phyloP scores from a whole-genome alignment of 495 filamentous ascomycete genomes.

The Lasiosphaeriaceae sp. region DNA sequence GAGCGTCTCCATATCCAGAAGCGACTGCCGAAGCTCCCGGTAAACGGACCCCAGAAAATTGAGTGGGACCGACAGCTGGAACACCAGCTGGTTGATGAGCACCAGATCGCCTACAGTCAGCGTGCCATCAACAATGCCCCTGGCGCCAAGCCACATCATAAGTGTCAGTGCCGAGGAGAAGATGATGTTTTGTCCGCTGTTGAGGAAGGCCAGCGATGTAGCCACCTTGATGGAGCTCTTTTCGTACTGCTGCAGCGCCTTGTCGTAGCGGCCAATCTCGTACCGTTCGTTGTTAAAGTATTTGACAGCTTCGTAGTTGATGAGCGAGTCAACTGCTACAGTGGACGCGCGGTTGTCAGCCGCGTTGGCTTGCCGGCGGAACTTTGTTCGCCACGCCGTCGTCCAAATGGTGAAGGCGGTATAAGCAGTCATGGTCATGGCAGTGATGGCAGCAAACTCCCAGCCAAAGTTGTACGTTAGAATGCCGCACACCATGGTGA shows the following conservation, averaged over 20 bases:
- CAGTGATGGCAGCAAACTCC: conserved; percentile 88
- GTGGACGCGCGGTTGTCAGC: conserved; percentile 95
- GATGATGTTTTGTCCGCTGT: conserved; percentile 97
- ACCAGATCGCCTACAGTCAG: conserved; percentile 95
- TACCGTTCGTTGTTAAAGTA: conserved; percentile 99
- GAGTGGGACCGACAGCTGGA: conserved; percentile 91
- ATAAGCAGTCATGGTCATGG: conserved; percentile 86
- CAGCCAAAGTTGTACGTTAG: conserved; percentile 92
- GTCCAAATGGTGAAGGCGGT: conserved; percentile 92
- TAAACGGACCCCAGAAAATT: conserved; percentile 97
- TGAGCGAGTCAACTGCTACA: conserved; percentile 90
- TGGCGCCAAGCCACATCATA: conserved; percentile 97
- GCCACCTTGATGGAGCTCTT: conserved; percentile 94
- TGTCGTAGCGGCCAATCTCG: conserved; percentile 86
- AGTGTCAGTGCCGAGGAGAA: conserved; percentile 89
- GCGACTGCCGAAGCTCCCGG: conserved; percentile 87
- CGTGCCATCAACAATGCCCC: conserved; percentile 75
- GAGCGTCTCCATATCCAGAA: conserved; percentile 96
- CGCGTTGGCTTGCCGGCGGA: conserved; percentile 88
- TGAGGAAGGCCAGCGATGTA: conserved; percentile 86
- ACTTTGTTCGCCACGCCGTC: conserved; percentile 95
- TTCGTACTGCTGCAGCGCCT: conserved; percentile 81
- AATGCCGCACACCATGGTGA: conserved; percentile 89
- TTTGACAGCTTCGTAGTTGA: conserved; percentile 98
- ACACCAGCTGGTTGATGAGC: conserved; percentile 98